Base-by-base conservation (phyloP, 306 rosid genomes). In the Gleditsia sinensis region DNA sequence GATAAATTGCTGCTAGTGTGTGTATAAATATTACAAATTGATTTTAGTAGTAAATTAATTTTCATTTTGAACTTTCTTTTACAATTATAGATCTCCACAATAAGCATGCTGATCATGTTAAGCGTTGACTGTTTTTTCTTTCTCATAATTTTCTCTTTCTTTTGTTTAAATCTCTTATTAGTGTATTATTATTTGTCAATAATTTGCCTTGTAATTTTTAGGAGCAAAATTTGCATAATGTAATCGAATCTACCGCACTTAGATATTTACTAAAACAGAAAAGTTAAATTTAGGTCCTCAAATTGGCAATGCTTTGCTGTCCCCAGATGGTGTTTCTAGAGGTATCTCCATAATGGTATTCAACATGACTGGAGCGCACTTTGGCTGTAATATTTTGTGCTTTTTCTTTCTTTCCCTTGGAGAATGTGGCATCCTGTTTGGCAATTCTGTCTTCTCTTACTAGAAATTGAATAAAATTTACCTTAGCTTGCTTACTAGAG, bases 281-380 rank as follows among this genome's bases (percentile, higher is more conserved):
- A 56, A 55, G 2, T 16, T 56, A 6, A 56, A 2, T 42, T 17
- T 53, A 42, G 53, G 23, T 20, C 25, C 13, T 33, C 21, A 39
- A 16, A 43, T 51, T 40, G 67, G 9, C 36, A 28, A 43, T 42
- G 28, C 19, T 17, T 28, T 49, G 7, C 3, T 6, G 3, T 19
- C 24, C 11, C 10, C 6, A n/a, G 7, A 49, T 19, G 11, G 24
- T 49, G 23, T 45, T 24, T 34, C 28, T 53, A 30, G 34, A 64
- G 66, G 36, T 3, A 51, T 27, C 13, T 25, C 25, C 6, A 16
- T 8, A 75, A 19, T 55, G 57, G 17, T 55, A 16, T 19, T 21
- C 64, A n/a, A 32, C 34, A 53, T 76, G 39, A 55, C 17, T 75
- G 74, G 54, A 66, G 9, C 9, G 42, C 1, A 21, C 34, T 43